Conservation (phyloP, 352 stramenopile species). For the Phytopythium sindhum region DNA sequence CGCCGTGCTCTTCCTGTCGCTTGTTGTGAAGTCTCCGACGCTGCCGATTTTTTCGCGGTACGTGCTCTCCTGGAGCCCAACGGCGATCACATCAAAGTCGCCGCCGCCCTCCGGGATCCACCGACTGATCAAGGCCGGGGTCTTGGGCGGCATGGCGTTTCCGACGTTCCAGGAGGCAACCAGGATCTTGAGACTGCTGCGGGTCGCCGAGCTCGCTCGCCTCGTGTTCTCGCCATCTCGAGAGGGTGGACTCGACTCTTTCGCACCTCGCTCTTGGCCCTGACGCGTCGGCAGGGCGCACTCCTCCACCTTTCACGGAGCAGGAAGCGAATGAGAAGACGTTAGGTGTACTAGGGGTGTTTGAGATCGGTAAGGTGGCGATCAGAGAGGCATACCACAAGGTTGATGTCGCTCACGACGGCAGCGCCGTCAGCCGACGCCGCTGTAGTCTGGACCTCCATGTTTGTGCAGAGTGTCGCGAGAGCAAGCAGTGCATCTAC, state of each 20-base stretch:
- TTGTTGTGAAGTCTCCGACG: slow-evolving; percentile 19
- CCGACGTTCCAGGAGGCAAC: slow-evolving; percentile 83
- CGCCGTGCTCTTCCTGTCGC: slow-evolving; percentile 18
- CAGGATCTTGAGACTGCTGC: slow-evolving; percentile 41
- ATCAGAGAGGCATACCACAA: slow-evolving; percentile 1
- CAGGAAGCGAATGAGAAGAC: neutral
- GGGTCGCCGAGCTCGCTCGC: neutral
- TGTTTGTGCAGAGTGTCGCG: neutral
- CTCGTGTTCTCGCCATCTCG: neutral
- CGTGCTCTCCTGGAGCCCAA: slow-evolving; percentile 81
- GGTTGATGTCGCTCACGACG: neutral
- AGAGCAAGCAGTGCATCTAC: neutral
- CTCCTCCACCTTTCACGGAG: neutral
- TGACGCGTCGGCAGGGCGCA: neutral
- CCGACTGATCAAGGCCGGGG: slow-evolving; percentile 36
- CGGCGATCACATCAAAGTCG: slow-evolving; percentile 78
- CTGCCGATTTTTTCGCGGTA: slow-evolving; percentile 49
- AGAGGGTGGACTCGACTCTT: neutral
- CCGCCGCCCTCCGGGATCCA: slow-evolving; percentile 81
- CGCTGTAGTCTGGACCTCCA: neutral
- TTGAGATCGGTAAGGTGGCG: neutral
- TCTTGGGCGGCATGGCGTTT: slow-evolving; percentile 76
- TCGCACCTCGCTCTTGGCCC: neutral
- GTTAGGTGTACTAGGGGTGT: neutral
- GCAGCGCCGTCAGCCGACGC: neutral